These are phyloP conservation scores for Lipomyces starkeyi DNA, from an alignment of 805 yeast species.

Conservation along the genomic window DNA sequence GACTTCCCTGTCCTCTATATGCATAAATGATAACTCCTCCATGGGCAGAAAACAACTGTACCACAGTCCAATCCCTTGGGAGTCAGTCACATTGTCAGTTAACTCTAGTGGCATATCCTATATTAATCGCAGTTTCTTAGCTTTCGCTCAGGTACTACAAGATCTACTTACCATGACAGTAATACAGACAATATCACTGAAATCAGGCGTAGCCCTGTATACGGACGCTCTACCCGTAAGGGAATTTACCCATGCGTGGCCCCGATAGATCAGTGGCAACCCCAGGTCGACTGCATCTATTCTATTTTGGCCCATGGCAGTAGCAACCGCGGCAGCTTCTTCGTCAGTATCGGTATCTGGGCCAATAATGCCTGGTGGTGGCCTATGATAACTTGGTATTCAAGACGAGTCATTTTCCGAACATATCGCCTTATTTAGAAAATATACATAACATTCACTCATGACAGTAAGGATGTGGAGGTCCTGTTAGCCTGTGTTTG, in stretches of 20 bases:
- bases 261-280: not conserved
- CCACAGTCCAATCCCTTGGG: not conserved
- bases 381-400: not conserved
- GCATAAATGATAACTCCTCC: not conserved
- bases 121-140: not conserved
- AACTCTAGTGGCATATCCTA: not conserved
- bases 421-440: no score
- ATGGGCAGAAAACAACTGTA: conserved; percentile 2
- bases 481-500: no score
- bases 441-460: no score
- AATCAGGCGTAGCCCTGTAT: not conserved
- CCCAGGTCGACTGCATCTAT: not conserved
- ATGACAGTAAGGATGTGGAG: no score
- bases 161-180: not conserved
- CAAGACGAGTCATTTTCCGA: no score
- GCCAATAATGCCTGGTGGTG: not conserved
- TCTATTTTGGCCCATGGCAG: not conserved
- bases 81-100: not conserved
- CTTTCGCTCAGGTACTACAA: not conserved
- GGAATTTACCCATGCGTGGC: not conserved
- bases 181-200: conserved; percentile 5
- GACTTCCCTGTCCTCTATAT: conserved; percentile 4
- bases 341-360: not conserved
- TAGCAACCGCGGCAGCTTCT: not conserved
- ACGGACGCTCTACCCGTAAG: not conserved